Conservation (phyloP, 2,329 filamentous ascomycete species). For the Aureobasidium lini region DNA sequence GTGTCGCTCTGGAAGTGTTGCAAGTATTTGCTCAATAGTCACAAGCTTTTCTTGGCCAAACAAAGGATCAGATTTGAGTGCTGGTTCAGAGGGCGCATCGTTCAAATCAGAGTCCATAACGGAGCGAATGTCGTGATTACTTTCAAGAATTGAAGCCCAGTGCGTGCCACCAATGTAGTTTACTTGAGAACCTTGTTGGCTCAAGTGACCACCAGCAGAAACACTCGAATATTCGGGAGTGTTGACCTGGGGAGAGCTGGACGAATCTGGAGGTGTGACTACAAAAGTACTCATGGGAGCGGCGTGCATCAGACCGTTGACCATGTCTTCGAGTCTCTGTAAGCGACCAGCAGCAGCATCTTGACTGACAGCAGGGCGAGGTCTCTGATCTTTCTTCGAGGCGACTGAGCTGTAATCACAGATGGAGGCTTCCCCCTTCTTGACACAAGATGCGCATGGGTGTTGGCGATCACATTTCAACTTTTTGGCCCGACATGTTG, state of each 20-base stretch:
- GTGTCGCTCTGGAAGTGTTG: neutral
- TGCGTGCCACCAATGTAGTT: conserved; percentile 10
- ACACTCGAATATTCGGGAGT: neutral
- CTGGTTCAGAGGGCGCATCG: neutral
- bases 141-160: conserved; percentile 12
- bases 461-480: conserved; percentile 7
- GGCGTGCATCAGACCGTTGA: conserved; percentile 4
- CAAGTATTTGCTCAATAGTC: neutral
- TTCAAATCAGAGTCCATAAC: neutral
- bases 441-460: conserved; percentile 7
- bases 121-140: conserved; percentile 4
- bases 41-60: neutral
- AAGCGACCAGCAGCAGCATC: conserved; percentile 4
- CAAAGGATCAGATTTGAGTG: neutral
- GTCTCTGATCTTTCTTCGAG: neutral
- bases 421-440: neutral
- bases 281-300: neutral
- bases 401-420: neutral
- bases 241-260: neutral
- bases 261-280: neutral
- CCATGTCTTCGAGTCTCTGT: conserved; percentile 10
- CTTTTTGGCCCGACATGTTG: neutral
- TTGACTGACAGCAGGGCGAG: neutral
- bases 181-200: neutral
- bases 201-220: conserved; percentile 6